Evolutionary conservation across 192 early-diverging fungal genomes (phyloP), one percentile per base, ranked within the genome.

Genomic region (Funneliformis mosseae): DNA sequence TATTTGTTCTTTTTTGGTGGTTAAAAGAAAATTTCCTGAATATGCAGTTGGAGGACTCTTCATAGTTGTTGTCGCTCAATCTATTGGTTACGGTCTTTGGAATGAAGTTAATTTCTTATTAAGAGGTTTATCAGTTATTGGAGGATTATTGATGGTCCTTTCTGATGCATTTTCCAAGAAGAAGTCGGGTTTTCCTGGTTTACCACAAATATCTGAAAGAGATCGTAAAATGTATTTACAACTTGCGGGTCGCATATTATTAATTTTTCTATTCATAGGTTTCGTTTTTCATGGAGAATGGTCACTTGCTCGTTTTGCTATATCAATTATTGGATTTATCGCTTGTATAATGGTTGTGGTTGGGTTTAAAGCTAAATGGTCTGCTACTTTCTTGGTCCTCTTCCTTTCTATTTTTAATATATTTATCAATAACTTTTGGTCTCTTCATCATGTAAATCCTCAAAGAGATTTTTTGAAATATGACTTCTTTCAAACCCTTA

Each of bases 401-500:
- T 92, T 99, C 80, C 81, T 99, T 73, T 94, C 92, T 41, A 88
- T 99, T 74, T 93, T 92, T 83, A 98, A 99, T 84, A 89, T 99
- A 59, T 82, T 95, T 14, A 90, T 98, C 70, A 98, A 99, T 87
- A 98, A 98, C 90, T 99, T 94, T 90, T 98, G 97, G 97, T 90
- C 93, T 5, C 89, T 94, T 60, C 93, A 95, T 82, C 93, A 92
- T 76, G 87, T 87, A 64, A 93, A 94, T 68, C 91, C 92, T 8
- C 92, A 94, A 81, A 87, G 93, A 83, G 96, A 98, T 77, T 99
- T 97, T 85, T 92, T 97, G 79, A 94, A 97, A 83, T 99, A 98
- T 84, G 97, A 99, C 88, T 99, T 99, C 84, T 99, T 98, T 92
- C 97, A 99, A 86, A 98, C 94, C 2, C 86, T 97, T 68, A 95